Conservation (phyloP, 2,329 filamentous ascomycete genomes). For the Volutella citrinella region DNA sequence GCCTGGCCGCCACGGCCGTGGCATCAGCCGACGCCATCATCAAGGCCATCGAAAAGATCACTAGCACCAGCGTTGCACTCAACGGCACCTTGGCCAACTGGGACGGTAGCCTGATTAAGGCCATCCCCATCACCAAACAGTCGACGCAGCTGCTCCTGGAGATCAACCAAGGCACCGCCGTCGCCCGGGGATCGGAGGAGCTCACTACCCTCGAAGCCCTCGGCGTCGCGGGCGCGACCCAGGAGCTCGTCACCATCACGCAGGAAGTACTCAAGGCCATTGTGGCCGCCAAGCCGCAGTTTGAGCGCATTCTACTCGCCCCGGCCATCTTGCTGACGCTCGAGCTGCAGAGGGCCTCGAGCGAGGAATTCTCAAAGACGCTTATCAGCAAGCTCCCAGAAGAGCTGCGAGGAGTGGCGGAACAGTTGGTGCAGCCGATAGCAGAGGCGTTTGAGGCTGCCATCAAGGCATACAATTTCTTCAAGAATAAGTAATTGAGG, state of each 20-base stretch:
- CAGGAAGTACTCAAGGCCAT: conserved; percentile 37
- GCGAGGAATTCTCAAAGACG: conserved; percentile 34
- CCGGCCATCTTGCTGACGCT: conserved; percentile 43
- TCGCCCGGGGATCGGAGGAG: conserved; percentile 34
- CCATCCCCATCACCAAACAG: conserved; percentile 38
- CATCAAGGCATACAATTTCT: too few species aligned
- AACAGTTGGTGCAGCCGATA: conserved; percentile 35
- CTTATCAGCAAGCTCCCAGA: conserved; percentile 40
- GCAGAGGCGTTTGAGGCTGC: conserved; percentile 36
- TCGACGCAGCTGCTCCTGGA: conserved; percentile 36
- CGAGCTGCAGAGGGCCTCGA: conserved; percentile 37
- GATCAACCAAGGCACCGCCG: conserved; percentile 37
- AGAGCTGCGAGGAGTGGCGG: conserved; percentile 29
- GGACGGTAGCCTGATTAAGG: conserved; percentile 36
- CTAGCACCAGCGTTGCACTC: conserved; percentile 30
- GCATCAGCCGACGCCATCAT: conserved; percentile 34
- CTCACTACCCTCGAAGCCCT: conserved; percentile 38
- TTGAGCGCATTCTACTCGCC: conserved; percentile 39
- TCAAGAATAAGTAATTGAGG: too few species aligned
- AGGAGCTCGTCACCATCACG: conserved; percentile 34
- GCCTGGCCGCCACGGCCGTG: conserved; percentile 23
- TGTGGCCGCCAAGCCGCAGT: conserved; percentile 39
- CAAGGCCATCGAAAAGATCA: conserved; percentile 33
- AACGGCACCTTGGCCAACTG: conserved; percentile 33
- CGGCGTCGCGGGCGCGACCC: conserved; percentile 35